Base-by-base conservation (phyloP, 1,284 basidiomycete species). In the Prillingera fragicola region DNA sequence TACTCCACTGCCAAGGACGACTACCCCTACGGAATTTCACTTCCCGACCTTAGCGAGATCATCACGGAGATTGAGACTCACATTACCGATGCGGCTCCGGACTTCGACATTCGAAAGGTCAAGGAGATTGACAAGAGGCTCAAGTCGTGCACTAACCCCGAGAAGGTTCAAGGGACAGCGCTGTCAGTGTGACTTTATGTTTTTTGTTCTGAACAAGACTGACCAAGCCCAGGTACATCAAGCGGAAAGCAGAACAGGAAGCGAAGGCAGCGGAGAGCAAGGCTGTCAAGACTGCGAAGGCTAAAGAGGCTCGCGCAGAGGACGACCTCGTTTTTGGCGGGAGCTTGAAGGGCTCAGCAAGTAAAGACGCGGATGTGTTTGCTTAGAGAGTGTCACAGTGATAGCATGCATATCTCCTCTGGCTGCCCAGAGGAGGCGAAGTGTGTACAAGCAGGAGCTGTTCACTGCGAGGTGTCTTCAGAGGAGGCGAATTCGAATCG, bases 61-160 rank as follows among this genome's bases (percentile, higher is more conserved):
- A 50, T 84, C 5, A 74, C 77, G 15, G 63, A 73, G 17, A 77
- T 92, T 50, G 77, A 80, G 54, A 58, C 57, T 5, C 63, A 84
- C 59, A 81, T 92, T 33, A 62, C 67, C 10, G 18, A 24, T 12
- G n/a, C n/a, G 8, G 60, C 72, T 14, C 67, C 77, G n/a, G 81
- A 83, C 19, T 80, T 87, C 14, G 78, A 86, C 49, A 76, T 91
- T n/a, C 87, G 87, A 51, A 75, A 78, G 27, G 87, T 94, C 15
- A 84, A 85, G 25, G 83, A 86, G 60, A 82, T 95, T 5, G 92
- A 96, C 65, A 79, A 83, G 62, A 76, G 87, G 35, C 73, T 96
- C 34, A 84, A 80, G 60, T 62, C 84, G 31, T 95, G 90, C 73
- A 86, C 88, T 63, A 95, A 96, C 62, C 91, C 92, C 7, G 89